These are phyloP conservation scores for Lathyrus aphaca DNA, from an alignment of 306 rosid genomes.

Conservation along the genomic window DNA sequence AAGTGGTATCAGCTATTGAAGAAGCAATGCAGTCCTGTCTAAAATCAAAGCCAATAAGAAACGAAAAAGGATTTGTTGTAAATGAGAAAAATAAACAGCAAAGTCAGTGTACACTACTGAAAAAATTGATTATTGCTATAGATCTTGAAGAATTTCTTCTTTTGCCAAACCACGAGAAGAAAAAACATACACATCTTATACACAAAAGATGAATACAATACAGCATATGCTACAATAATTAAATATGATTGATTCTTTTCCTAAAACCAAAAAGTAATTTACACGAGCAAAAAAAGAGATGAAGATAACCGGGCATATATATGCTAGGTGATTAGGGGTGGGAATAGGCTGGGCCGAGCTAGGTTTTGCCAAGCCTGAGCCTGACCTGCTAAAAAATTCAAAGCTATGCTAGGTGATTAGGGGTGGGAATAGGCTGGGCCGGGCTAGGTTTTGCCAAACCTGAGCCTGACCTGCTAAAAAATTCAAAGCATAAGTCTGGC, in stretches of 20 bases:
- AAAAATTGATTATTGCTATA: constrained; percentile 1
- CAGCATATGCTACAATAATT: background rate
- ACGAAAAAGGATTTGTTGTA: constrained; percentile 19
- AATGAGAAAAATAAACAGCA: background rate
- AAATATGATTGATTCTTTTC: background rate
- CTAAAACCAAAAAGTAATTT: background rate
- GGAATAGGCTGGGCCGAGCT: no score
- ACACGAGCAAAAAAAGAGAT: background rate
- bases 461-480: no score
- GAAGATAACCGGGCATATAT: background rate
- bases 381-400: no score
- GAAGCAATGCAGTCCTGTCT: constrained; percentile 25
- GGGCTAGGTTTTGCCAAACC: no score
- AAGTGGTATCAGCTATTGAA: constrained; percentile 16
- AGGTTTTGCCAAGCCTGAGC: no score
- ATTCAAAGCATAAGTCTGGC: no score
- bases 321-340: no score
- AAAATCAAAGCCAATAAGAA: constrained; percentile 23
- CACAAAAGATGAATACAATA: background rate
- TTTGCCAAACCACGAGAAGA: background rate
- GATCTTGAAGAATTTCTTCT: constrained; percentile 1
- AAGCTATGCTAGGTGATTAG: no score
- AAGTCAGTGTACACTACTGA: background rate
- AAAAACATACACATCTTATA: background rate
- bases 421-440: no score